These are phyloP conservation scores for Pichia sp. DNA, from an alignment of 1,139 yeast species.

Conservation along the genomic window DNA sequence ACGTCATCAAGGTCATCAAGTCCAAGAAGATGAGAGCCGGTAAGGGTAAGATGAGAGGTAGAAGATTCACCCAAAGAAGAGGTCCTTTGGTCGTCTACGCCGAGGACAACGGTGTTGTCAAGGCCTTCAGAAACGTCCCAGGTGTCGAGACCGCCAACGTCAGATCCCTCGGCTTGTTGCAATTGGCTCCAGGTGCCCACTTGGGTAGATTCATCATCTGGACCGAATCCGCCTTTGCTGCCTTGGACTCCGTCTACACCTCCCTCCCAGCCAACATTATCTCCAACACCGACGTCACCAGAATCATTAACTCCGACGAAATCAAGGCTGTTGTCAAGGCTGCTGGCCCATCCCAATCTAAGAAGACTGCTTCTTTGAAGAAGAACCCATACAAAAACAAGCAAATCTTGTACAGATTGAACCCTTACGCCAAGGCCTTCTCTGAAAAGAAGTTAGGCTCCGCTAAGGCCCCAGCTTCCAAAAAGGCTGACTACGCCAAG, in stretches of 20 bases:
- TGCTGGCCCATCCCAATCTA: conserved; percentile 90
- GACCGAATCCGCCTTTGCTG: conserved; percentile 98
- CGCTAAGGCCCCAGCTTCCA: conserved; percentile 59
- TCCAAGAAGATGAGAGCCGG: conserved; percentile 99
- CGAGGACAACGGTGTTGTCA: conserved; percentile 94
- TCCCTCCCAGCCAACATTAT: conserved; percentile 93
- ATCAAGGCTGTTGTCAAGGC: conserved; percentile 96
- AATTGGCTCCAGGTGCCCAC: conserved; percentile 99
- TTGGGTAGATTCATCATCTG: conserved; percentile 99
- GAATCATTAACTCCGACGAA: conserved; percentile 98
- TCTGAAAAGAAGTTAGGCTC: conserved; percentile 89
- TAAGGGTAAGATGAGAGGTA: conserved; percentile 99
- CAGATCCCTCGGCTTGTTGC: conserved; percentile 89
- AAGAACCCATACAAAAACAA: conserved; percentile 99
- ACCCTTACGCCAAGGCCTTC: conserved; percentile 99
- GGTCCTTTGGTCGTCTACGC: conserved; percentile 99
- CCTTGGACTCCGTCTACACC: conserved; percentile 97
- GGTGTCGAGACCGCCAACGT: conserved; percentile 98
- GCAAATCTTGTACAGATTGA: conserved; percentile 95
- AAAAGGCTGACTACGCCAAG: conserved; percentile 60
- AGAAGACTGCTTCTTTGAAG: conserved; percentile 95
- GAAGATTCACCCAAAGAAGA: conserved; percentile 99
- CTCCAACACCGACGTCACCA: conserved; percentile 92
- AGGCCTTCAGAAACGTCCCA: conserved; percentile 99
- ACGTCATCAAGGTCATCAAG: conserved; percentile 95